Evolutionary conservation across 768 basidiomycete species (phyloP).

Genomic region (Lactarius indigo): DNA sequence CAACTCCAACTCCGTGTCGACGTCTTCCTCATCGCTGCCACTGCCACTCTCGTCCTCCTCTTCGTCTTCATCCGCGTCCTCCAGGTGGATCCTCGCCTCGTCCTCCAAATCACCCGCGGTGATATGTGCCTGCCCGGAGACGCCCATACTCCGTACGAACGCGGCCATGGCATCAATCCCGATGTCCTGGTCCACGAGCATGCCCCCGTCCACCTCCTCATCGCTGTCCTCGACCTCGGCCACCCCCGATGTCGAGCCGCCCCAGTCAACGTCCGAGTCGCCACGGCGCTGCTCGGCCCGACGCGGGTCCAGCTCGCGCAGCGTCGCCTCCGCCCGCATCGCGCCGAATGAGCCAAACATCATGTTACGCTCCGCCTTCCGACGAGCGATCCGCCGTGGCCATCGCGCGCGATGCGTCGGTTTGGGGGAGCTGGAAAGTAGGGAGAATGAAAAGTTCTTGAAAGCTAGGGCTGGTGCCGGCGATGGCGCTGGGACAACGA

Average conservation of each 20-base stretch:
- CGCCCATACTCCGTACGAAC: slow-evolving; percentile 52
- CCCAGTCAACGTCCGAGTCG: slow-evolving; percentile 71
- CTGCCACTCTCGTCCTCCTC: slow-evolving; percentile 38
- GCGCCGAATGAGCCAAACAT: slow-evolving; percentile 52
- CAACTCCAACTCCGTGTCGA: slow-evolving; percentile 25
- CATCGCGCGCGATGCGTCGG: slow-evolving; percentile 28
- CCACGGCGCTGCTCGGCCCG: slow-evolving; percentile 52
- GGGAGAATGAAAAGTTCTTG: slow-evolving; percentile 35
- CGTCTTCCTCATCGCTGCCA: slow-evolving; percentile 8
- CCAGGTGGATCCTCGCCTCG: slow-evolving; percentile 42
- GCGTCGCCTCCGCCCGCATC: slow-evolving; percentile 49
- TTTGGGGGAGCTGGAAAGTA: slow-evolving; percentile 32
- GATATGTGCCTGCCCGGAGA: slow-evolving; percentile 42
- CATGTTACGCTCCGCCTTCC: slow-evolving; percentile 30
- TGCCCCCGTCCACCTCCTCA: slow-evolving; percentile 38
- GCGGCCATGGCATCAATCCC: slow-evolving; percentile 47
- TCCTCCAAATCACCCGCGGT: slow-evolving; percentile 71
- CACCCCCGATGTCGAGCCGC: slow-evolving; percentile 33
- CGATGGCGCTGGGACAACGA: neutral
- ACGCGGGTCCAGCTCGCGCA: slow-evolving; percentile 41
- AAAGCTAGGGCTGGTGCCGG: slow-evolving; percentile 28
- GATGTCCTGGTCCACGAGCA: slow-evolving; percentile 50
- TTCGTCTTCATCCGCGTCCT: slow-evolving; percentile 43
- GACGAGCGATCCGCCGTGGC: slow-evolving; percentile 20
- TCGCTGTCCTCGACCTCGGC: slow-evolving; percentile 18